These are phyloP conservation scores for Leccinum sublutescens DNA, from an alignment of 768 basidiomycete species.

Conservation along the genomic window DNA sequence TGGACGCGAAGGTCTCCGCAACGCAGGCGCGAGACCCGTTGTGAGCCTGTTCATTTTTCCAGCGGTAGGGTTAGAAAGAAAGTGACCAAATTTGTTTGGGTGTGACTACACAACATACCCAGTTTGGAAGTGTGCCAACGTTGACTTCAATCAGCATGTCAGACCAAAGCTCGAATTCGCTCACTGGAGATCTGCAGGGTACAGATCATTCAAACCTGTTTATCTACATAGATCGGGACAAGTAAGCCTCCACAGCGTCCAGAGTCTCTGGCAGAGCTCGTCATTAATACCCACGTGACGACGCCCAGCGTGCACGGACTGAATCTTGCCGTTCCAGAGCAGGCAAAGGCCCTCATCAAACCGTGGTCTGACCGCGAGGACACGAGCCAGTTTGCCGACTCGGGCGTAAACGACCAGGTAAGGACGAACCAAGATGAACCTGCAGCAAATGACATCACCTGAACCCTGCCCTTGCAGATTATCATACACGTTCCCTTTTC, in stretches of 20 bases:
- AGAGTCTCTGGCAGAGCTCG: background rate
- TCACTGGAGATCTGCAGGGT: slow-evolving; percentile 45
- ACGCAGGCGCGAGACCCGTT: slow-evolving; percentile 5
- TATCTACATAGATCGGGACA: slow-evolving; percentile 61
- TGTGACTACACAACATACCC: background rate
- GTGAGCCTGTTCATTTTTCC: slow-evolving; percentile 28
- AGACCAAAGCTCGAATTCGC: slow-evolving; percentile 37
- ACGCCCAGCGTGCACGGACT: slow-evolving; percentile 68
- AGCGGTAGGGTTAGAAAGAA: background rate
- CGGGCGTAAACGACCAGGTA: slow-evolving; percentile 86
- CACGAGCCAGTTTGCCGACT: slow-evolving; percentile 62
- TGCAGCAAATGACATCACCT: slow-evolving; percentile 9
- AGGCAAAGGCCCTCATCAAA: slow-evolving; percentile 75
- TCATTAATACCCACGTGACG: slow-evolving; percentile 1
- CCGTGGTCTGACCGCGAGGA: slow-evolving; percentile 79
- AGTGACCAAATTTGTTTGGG: slow-evolving; percentile 22
- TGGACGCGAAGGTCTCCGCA: slow-evolving; percentile 13
- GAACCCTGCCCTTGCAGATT: slow-evolving; percentile 44
- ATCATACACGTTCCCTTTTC: slow-evolving; percentile 82
- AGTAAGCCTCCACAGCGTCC: slow-evolving; percentile 38
- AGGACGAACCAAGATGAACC: slow-evolving; percentile 14
- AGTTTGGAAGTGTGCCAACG: slow-evolving; percentile 11
- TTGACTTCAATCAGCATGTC: slow-evolving; percentile 14
- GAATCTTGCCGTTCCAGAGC: slow-evolving; percentile 78
- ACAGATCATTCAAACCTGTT: slow-evolving; percentile 56